Conservation (phyloP, 73 alveolate species). For the Durusdinium trenchii region DNA sequence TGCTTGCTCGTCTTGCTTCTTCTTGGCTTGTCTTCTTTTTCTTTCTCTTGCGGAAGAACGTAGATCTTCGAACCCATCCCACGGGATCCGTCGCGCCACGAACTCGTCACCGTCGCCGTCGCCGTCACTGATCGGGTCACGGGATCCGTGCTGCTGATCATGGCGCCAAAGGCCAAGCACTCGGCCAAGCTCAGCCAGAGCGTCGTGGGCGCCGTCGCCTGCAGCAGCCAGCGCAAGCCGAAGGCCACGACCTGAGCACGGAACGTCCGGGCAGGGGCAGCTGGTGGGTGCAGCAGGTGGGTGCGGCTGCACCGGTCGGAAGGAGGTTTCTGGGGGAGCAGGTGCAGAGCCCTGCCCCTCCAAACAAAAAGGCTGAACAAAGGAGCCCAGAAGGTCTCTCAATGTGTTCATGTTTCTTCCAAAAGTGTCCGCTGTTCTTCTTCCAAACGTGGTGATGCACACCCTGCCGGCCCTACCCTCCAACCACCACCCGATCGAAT, state of each 20-base stretch:
- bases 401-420: too few species aligned
- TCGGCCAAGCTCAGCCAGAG: constrained; percentile 71
- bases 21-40: too few species aligned
- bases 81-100: neutral
- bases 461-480: too few species aligned
- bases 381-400: too few species aligned
- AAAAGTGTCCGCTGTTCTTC: too few species aligned
- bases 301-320: too few species aligned
- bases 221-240: constrained; percentile 18
- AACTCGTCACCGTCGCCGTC: neutral
- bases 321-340: too few species aligned
- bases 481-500: neutral
- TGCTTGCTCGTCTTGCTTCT: too few species aligned
- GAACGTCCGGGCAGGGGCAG: neutral
- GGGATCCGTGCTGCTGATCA: constrained; percentile 87
- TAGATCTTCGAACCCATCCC: neutral
- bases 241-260: constrained; percentile 58
- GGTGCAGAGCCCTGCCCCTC: too few species aligned
- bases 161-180: constrained; percentile 88
- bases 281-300: too few species aligned
- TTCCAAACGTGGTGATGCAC: too few species aligned
- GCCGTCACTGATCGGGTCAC: constrained; percentile 1
- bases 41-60: neutral
- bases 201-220: neutral
- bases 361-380: too few species aligned